Evolutionary conservation across 228 moss, liverwort and hornwort species (phyloP), one percentile per base, ranked within the genome.

Genomic region (Sphagnum magellanicum): DNA sequence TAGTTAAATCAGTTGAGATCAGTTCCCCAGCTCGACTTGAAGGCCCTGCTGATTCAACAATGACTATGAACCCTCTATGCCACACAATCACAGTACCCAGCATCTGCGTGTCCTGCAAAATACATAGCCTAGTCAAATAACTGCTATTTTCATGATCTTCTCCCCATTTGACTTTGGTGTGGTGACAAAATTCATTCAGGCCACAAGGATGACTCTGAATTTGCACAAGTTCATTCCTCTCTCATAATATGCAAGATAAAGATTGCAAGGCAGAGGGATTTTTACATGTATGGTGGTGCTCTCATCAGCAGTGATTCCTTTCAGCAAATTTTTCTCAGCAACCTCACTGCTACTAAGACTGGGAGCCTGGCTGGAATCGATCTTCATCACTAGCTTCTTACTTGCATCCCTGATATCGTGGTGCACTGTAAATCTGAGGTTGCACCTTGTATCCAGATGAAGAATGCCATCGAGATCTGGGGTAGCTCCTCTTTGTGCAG

Each of bases 271-370:
- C 2, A 16, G 47, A 68, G 5, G n/a, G 6, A 10, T 61, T 73
- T 75, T 32, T 78, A 88, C 85, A 70, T 88, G 85, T 55, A 88
- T 80, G 7, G 80, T 85, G 5, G 85, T 88, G 88, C 82, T 88
- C 66, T 88, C 84, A 67, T 88, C 85, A 51, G 88, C 88, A 58
- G 88, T 82, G 4, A 85, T 82, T 75, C 88, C 88, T 78, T 88
- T 88, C 14, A 88, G 74, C 69, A 85, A 53, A 76, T 85, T 88
- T 62, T 83, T 68, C 73, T 71, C 80, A 5, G 85, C 88, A 51
- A 88, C 72, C 52, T 85, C 82, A 16, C 46, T 12, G 16, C 79
- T 76, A 50, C 70, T 67, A 74, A 82, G 72, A 48, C 82, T 85
- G 16, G 66, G 72, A 6, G 74, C 72, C 51, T 76, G 73, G 49